Evolutionary conservation across 1,139 yeast species (phyloP).

Genomic region (Torulaspora globosa): DNA sequence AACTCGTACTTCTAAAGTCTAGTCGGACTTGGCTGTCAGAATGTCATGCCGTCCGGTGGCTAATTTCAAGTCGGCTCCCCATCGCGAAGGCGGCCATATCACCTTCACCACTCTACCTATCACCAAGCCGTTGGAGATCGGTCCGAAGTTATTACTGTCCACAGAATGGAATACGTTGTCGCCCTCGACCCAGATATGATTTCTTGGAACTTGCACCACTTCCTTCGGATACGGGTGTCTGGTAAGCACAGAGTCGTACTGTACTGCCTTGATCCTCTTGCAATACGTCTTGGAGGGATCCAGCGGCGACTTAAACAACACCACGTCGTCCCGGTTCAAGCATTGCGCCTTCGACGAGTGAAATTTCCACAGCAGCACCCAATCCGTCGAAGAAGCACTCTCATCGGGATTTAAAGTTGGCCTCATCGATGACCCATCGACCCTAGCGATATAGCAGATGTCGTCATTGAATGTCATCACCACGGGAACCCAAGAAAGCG

Average conservation of each 20-base stretch:
- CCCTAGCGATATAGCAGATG: conserved; percentile 66
- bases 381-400: conserved; percentile 46
- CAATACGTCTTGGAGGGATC: conserved; percentile 71
- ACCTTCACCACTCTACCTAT: conserved; percentile 65
- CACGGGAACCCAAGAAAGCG: conserved; percentile 74
- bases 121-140: conserved; percentile 72
- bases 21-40: conserved; percentile 12
- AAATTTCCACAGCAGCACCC: conserved; percentile 68
- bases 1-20: neutral
- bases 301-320: conserved; percentile 71
- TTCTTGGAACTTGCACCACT: conserved; percentile 60
- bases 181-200: conserved; percentile 93
- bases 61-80: conserved; percentile 37
- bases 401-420: conserved; percentile 81
- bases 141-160: conserved; percentile 83
- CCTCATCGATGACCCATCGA: conserved; percentile 84
- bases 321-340: conserved; percentile 62
- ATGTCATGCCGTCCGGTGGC: conserved; percentile 29
- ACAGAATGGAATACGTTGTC: conserved; percentile 79
- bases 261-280: conserved; percentile 71
- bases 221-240: conserved; percentile 63
- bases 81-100: conserved; percentile 64
- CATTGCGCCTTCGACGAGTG: conserved; percentile 47
- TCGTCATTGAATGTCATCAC: conserved; percentile 64
- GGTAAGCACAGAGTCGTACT: conserved; percentile 63